A percentile compares a stretch with the other conserved stretches of the same genome.
Evolutionary conservation across 345 rosid genomes (phyloP).

Genomic region (Ceriops decandra): DNA sequence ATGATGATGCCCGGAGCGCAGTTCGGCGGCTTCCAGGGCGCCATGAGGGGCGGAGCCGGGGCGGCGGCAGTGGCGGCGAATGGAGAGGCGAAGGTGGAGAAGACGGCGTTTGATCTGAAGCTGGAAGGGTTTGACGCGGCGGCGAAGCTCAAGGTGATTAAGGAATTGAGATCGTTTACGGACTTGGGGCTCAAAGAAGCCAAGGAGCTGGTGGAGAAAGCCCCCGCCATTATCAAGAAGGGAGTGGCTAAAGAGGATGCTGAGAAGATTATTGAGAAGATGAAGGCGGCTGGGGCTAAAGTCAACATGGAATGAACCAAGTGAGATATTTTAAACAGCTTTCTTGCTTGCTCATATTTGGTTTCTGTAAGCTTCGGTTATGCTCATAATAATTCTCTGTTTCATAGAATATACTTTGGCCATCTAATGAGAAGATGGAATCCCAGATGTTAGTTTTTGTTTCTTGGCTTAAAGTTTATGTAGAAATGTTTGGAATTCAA

Average conservation of each 20-base stretch:
- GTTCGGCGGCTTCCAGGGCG: conserved; percentile 31
- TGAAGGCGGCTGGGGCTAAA: conserved; percentile 87
- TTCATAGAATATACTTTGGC: too few species aligned
- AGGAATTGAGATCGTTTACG: conserved; percentile 82
- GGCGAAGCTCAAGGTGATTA: conserved; percentile 78
- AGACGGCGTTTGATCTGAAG: conserved; percentile 72
- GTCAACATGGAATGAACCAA: conserved; percentile 65
- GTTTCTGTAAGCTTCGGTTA: background rate
- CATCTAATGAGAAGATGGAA: too few species aligned
- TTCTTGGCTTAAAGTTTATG: too few species aligned
- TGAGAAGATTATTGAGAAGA: conserved; percentile 64
- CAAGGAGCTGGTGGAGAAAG: conserved; percentile 93
- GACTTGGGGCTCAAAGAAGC: conserved; percentile 91
- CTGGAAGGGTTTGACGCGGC: conserved; percentile 76
- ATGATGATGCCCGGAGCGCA: conserved; percentile 94
- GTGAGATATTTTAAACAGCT: conserved; percentile 8
- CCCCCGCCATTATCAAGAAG: conserved; percentile 76
- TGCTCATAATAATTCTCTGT: too few species aligned
- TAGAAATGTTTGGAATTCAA: too few species aligned
- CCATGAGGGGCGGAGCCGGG: conserved; percentile 30
- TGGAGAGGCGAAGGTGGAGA: conserved; percentile 59
- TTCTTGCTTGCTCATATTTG: background rate
- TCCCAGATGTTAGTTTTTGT: too few species aligned
- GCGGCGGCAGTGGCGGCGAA: conserved; percentile 37
- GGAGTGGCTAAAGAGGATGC: conserved; percentile 93